Conservation (phyloP, 768 basidiomycete genomes). For the Thelephora ganbajun region DNA sequence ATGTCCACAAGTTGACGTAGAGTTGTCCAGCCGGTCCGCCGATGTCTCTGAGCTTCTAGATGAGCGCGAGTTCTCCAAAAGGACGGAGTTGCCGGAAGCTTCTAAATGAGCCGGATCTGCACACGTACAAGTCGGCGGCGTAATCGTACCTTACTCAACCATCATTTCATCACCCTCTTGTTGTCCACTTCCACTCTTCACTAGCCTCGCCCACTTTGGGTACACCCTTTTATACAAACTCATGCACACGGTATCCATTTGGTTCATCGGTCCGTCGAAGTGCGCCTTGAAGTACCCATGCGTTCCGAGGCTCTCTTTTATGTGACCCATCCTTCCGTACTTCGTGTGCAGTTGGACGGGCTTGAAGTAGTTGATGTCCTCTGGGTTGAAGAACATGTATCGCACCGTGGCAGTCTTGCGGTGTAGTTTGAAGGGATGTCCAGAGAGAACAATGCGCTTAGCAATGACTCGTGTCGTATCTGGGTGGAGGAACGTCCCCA, state of each 20-base stretch:
- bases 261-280: constrained; percentile 84
- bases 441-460: constrained; percentile 90
- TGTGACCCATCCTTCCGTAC: constrained; percentile 79
- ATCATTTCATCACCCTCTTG: not conserved
- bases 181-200: constrained; percentile 16
- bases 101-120: too few species aligned
- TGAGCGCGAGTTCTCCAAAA: too few species aligned
- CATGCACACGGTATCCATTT: constrained; percentile 97
- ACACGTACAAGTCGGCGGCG: too few species aligned
- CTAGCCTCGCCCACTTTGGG: constrained; percentile 69
- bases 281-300: constrained; percentile 95
- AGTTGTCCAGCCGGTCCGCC: too few species aligned
- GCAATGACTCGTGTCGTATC: constrained; percentile 87
- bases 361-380: constrained; percentile 86
- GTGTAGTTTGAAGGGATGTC: constrained; percentile 94
- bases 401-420: constrained; percentile 94
- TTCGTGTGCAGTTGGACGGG: constrained; percentile 91
- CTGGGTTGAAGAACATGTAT: constrained; percentile 97
- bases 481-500: constrained; percentile 74
- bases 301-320: constrained; percentile 84
- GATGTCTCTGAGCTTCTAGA: too few species aligned
- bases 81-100: too few species aligned
- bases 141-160: not conserved
- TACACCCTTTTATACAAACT: constrained; percentile 89
- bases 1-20: too few species aligned